A percentile compares a stretch with the other conserved stretches of the same genome.
These are phyloP conservation scores for Aethionema arabicum DNA, from an alignment of 345 rosid species.

Conservation along the genomic window DNA sequence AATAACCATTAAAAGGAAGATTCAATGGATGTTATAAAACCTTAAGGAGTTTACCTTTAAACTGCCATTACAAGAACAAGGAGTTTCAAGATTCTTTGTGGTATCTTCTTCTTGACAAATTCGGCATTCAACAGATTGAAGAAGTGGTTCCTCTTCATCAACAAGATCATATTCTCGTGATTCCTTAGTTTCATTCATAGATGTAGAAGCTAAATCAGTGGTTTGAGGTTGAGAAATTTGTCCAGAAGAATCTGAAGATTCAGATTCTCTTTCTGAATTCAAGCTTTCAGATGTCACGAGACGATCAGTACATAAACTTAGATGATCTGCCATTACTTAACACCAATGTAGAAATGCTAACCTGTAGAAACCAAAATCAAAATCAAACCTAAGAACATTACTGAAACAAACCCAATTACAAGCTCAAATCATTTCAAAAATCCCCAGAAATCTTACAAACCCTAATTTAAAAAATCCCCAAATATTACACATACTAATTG, in stretches of 20 bases:
- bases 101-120: constrained; percentile 97
- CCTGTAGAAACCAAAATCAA: constrained; percentile 16
- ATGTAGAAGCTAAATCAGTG: constrained; percentile 37
- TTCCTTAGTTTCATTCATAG: constrained; percentile 35
- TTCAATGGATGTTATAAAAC: neutral
- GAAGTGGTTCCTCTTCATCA: constrained; percentile 60
- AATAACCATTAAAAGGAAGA: neutral
- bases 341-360: constrained; percentile 24
- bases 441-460: neutral
- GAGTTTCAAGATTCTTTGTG: constrained; percentile 68
- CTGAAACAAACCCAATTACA: neutral
- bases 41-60: constrained; percentile 58
- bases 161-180: constrained; percentile 33
- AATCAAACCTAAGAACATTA: constrained; percentile 13
- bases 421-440: neutral
- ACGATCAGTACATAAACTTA: constrained; percentile 67
- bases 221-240: constrained; percentile 41
- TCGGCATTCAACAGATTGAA: constrained; percentile 81
- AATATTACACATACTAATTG: too few species aligned
- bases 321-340: constrained; percentile 66
- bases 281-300: constrained; percentile 47
- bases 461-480: constrained; percentile 3
- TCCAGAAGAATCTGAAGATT: constrained; percentile 39
- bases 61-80: constrained; percentile 95
- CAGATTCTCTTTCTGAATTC: constrained; percentile 33